Conservation (phyloP, 345 rosid species). For the Hibiscus mutabilis region DNA sequence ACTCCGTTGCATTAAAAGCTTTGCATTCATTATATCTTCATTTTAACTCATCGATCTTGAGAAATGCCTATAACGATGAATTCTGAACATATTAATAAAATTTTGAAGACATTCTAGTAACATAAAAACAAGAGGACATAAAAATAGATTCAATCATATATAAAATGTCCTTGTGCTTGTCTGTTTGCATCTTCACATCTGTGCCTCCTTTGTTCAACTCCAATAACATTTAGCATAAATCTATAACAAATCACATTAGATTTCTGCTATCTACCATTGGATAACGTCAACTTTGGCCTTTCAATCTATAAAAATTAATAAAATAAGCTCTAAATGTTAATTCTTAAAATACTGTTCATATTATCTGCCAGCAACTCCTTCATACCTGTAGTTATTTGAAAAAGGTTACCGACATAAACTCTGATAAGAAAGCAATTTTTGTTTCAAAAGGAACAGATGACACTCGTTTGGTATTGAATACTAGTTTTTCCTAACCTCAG, state of each 20-base stretch:
- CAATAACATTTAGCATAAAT: neutral
- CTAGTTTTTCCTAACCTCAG: neutral
- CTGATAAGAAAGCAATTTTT: neutral
- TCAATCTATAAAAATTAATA: neutral
- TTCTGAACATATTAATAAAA: constrained; percentile 12
- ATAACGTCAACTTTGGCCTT: neutral
- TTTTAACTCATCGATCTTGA: constrained; percentile 77
- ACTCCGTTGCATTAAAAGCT: constrained; percentile 72
- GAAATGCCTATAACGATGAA: constrained; percentile 55
- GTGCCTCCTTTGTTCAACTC: neutral
- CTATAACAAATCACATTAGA: neutral
- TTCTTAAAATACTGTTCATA: neutral
- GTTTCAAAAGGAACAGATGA: neutral
- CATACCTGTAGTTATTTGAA: neutral
- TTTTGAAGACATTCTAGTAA: neutral
- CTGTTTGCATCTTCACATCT: neutral
- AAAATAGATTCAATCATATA: constrained; percentile 4
- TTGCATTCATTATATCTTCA: constrained; percentile 61
- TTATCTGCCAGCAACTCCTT: neutral
- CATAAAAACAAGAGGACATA: neutral
- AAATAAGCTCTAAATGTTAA: neutral
- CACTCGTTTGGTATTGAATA: neutral
- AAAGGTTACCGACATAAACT: neutral
- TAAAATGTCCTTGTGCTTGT: neutral
- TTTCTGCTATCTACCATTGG: neutral